phyloP scores from a whole-genome alignment of 352 stramenopile species.

The Phytophthora melonis region DNA sequence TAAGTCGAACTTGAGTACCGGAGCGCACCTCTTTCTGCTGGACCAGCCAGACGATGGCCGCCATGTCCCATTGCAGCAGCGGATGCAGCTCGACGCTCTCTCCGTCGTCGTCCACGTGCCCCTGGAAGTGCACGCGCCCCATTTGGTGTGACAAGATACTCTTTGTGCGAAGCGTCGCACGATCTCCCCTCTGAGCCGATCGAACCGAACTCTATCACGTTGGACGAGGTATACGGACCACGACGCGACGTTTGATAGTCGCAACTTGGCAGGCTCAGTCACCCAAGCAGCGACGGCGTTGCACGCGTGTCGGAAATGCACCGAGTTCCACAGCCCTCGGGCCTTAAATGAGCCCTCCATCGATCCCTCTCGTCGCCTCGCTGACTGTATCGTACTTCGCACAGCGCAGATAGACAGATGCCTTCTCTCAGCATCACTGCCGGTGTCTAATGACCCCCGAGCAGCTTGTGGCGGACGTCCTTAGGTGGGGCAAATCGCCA shows the following conservation, averaged over 20 bases:
- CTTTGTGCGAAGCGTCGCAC: constrained; percentile 32
- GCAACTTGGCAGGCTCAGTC: constrained; percentile 19
- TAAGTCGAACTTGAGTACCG: background rate
- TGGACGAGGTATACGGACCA: constrained; percentile 33
- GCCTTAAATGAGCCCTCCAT: constrained; percentile 15
- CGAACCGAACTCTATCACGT: constrained; percentile 28
- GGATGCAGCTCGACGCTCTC: constrained; percentile 45
- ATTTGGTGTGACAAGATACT: constrained; percentile 37
- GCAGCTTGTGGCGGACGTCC: constrained; percentile 11
- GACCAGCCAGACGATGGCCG: constrained; percentile 46
- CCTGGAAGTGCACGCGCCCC: constrained; percentile 39
- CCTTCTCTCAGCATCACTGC: background rate
- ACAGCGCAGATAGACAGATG: too few species aligned
- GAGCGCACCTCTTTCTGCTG: constrained; percentile 46
- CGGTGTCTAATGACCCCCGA: background rate
- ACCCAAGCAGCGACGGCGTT: constrained; percentile 10
- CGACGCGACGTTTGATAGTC: constrained; percentile 9
- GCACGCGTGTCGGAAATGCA: constrained; percentile 21
- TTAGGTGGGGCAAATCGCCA: constrained; percentile 29
- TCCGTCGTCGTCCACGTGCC: constrained; percentile 26
- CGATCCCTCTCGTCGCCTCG: constrained; percentile 1
- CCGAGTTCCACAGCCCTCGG: background rate
- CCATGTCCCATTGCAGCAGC: constrained; percentile 68
- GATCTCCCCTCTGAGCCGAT: constrained; percentile 13
- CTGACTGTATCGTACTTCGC: background rate